These are phyloP conservation scores for Tremella fuciformis DNA, from an alignment of 768 basidiomycete genomes.

Conservation along the genomic window DNA sequence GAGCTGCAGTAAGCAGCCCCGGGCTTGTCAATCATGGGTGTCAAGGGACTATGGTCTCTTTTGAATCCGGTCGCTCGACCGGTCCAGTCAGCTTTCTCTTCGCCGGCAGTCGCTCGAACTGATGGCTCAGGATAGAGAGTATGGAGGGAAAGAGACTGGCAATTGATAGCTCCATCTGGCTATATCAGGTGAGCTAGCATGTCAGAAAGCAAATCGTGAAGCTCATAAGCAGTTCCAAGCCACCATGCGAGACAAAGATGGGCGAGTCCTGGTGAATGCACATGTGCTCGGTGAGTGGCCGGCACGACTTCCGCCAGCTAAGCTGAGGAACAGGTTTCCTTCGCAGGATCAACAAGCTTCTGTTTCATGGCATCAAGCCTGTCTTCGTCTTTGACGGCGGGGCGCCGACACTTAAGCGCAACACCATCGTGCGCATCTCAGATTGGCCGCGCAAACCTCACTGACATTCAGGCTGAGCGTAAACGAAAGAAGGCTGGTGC, in stretches of 20 bases:
- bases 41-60: conserved; percentile 92
- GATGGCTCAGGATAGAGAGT: conserved; percentile 70
- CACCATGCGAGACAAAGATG: conserved; percentile 97
- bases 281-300: conserved; percentile 73
- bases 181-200: conserved; percentile 68
- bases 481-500: conserved; percentile 90
- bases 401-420: conserved; percentile 81
- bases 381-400: conserved; percentile 99
- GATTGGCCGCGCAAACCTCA: background rate
- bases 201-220: background rate
- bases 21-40: conserved; percentile 72
- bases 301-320: background rate
- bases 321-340: conserved; percentile 42
- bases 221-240: conserved; percentile 68
- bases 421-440: conserved; percentile 70
- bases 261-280: conserved; percentile 81
- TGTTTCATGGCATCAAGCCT: conserved; percentile 96
- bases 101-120: conserved; percentile 14
- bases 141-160: conserved; percentile 93
- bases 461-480: conserved; percentile 65
- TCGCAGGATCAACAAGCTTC: conserved; percentile 81
- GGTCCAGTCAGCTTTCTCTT: conserved; percentile 64
- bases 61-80: conserved; percentile 90
- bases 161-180: conserved; percentile 98
- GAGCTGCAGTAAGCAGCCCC: background rate